phyloP scores from a whole-genome alignment of 495 filamentous ascomycete species.

The Articulospora tetracladia region DNA sequence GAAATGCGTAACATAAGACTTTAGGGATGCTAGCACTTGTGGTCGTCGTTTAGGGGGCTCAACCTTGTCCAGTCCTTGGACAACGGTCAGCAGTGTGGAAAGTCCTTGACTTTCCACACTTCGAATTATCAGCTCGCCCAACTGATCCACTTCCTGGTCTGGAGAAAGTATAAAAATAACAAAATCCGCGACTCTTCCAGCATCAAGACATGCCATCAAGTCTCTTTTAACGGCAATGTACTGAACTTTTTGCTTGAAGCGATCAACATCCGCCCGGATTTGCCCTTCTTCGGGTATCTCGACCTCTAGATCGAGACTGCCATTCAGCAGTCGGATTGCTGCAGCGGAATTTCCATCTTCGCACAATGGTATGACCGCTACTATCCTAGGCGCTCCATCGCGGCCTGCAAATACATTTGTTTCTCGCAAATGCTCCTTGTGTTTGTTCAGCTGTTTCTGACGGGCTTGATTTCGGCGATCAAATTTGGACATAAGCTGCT shows the following conservation, averaged over 20 bases:
- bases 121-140: slow-evolving; percentile 77
- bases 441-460: slow-evolving; percentile 77
- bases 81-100: slow-evolving; percentile 76
- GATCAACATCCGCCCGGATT: slow-evolving; percentile 67
- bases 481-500: slow-evolving; percentile 95
- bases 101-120: slow-evolving; percentile 91
- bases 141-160: slow-evolving; percentile 72
- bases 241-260: slow-evolving; percentile 89
- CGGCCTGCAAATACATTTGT: slow-evolving; percentile 77
- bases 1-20: slow-evolving; percentile 89
- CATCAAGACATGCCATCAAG: slow-evolving; percentile 73
- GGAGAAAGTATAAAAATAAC: slow-evolving; percentile 80
- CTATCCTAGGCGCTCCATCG: slow-evolving; percentile 82
- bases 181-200: slow-evolving; percentile 84
- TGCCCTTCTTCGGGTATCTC: slow-evolving; percentile 57
- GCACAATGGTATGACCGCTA: slow-evolving; percentile 87
- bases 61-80: slow-evolving; percentile 72
- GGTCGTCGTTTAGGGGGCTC: slow-evolving; percentile 73
- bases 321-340: slow-evolving; percentile 67
- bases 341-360: slow-evolving; percentile 59
- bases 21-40: slow-evolving; percentile 73
- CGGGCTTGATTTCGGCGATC: slow-evolving; percentile 90
- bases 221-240: slow-evolving; percentile 73
- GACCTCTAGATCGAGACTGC: slow-evolving; percentile 69
- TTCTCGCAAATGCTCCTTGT: slow-evolving; percentile 70